Conservation (phyloP, 2,329 filamentous ascomycete genomes). For the Arthrobotrys sinensis region DNA sequence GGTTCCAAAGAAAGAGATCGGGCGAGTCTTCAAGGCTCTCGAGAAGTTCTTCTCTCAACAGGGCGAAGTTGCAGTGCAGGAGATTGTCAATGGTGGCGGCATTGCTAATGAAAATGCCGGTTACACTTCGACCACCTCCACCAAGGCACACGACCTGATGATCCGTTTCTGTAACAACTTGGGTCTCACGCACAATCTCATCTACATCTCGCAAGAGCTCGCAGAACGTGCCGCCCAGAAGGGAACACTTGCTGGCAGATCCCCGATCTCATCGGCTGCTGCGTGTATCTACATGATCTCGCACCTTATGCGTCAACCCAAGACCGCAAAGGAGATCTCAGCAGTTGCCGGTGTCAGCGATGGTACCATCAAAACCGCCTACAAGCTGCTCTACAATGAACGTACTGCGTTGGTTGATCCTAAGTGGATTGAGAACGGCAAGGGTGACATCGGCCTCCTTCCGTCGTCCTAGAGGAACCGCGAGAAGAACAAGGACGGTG, state of each 20-base stretch:
- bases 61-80: slow-evolving; percentile 74
- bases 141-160: slow-evolving; percentile 86
- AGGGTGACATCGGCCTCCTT: slow-evolving; percentile 79
- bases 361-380: slow-evolving; percentile 95
- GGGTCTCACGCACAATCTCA: slow-evolving; percentile 80
- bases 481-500: slow-evolving; percentile 28
- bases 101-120: slow-evolving; percentile 66
- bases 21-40: slow-evolving; percentile 91
- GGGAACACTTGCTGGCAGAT: slow-evolving; percentile 89
- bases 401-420: slow-evolving; percentile 81
- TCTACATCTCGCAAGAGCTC: slow-evolving; percentile 83
- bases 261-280: slow-evolving; percentile 91
- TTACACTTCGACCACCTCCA: slow-evolving; percentile 82
- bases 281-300: slow-evolving; percentile 98
- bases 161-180: slow-evolving; percentile 91
- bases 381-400: slow-evolving; percentile 86
- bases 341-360: slow-evolving; percentile 90
- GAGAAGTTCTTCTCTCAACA: slow-evolving; percentile 88
- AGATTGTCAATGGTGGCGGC: slow-evolving; percentile 72
- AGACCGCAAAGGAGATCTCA: slow-evolving; percentile 88
- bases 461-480: slow-evolving; percentile 72
- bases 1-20: slow-evolving; percentile 97
- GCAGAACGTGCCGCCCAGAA: slow-evolving; percentile 83
- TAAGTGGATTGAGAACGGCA: slow-evolving; percentile 81
- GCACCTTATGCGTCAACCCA: slow-evolving; percentile 83